Evolutionary conservation across 2,329 filamentous ascomycete genomes (phyloP).

Genomic region (Hypoxylon sp.): DNA sequence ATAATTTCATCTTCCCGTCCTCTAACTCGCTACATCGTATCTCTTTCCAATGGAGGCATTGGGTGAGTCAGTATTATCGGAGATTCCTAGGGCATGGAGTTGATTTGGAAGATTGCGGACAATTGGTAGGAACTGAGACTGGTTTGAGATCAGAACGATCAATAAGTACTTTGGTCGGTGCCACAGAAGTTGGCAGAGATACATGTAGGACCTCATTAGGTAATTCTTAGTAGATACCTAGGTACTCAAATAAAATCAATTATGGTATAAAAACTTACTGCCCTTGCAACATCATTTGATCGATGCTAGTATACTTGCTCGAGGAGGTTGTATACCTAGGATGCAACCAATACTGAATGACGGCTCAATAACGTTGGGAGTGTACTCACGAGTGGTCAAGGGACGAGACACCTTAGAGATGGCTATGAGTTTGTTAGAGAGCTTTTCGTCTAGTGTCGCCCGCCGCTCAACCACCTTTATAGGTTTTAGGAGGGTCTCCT

Average conservation of each 20-base stretch:
- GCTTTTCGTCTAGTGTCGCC: conserved; percentile 76
- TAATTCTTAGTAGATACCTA: neutral
- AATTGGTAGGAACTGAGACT: neutral
- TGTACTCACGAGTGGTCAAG: neutral
- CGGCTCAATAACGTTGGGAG: neutral
- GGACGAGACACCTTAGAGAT: neutral
- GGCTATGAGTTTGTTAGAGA: neutral
- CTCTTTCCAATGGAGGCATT: neutral
- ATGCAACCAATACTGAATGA: neutral
- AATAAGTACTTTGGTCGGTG: neutral
- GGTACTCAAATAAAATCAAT: neutral
- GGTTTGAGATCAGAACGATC: neutral
- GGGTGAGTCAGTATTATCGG: neutral
- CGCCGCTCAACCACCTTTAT: conserved; percentile 86
- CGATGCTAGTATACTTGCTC: neutral
- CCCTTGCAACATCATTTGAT: neutral
- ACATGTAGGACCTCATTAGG: neutral
- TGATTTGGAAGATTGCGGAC: neutral
- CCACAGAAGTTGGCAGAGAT: neutral
- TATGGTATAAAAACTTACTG: neutral
- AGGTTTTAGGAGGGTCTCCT: conserved; percentile 83
- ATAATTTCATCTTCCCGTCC: neutral
- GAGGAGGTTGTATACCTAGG: neutral
- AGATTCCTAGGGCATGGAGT: neutral
- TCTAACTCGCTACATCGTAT: neutral